Percentiles rank a stretch among this genome's conserved stretches.
These are phyloP conservation scores for Solanum etuberosum DNA, from an alignment of 257 asterid species.

Conservation along the genomic window DNA sequence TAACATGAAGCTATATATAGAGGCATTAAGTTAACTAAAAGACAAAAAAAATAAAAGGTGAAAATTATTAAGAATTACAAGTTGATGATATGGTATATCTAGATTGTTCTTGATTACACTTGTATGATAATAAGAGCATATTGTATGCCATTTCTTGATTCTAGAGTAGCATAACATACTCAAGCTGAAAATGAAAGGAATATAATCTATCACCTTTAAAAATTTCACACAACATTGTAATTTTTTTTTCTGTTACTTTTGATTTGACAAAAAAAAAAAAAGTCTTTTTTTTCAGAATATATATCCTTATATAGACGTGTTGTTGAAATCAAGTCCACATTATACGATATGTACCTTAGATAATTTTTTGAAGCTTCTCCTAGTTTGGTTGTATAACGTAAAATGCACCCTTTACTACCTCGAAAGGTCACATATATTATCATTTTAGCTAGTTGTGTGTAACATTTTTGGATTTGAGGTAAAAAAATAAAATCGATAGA, in stretches of 20 bases:
- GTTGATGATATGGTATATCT: neutral
- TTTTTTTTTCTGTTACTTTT: neutral
- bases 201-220: neutral
- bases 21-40: neutral
- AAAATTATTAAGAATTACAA: neutral
- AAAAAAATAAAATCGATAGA: neutral
- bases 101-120: neutral
- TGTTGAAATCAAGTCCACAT: neutral
- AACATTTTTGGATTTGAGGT: neutral
- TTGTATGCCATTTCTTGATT: neutral
- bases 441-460: neutral
- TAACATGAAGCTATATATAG: neutral
- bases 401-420: neutral
- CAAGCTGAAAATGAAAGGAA: neutral
- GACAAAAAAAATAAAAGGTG: neutral
- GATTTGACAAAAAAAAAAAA: neutral
- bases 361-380: neutral
- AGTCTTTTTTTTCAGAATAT: neutral
- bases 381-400: neutral
- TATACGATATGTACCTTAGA: neutral
- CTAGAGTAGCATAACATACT: neutral
- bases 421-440: neutral
- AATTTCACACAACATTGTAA: neutral
- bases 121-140: neutral
- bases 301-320: neutral